Evolutionary conservation across 2,329 filamentous ascomycete genomes (phyloP), one percentile per base, ranked within the genome.

Genomic region (Leptodontidium sp.): DNA sequence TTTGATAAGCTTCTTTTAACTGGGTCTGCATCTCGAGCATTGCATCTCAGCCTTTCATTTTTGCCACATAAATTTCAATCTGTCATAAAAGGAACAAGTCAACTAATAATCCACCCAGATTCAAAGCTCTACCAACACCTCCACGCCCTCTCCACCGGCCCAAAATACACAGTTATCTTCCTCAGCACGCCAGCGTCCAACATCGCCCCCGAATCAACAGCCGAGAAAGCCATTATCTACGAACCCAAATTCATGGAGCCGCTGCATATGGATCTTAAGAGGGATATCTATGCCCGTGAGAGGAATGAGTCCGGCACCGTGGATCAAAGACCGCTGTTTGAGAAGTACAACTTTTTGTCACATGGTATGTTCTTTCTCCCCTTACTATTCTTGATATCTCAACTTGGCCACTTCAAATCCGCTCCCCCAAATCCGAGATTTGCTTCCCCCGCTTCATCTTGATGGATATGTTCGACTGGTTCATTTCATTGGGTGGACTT

Each of bases 261-360:
- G 14, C 77, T 91, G 61, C 91, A 92, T 75, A 87, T 89, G 78
- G 92, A 95, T 71, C 81, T 96, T 72, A 96, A 93, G 86, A 88
- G 93, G 75, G 57, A 78, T 32, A 73, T 79, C 21, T 47, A 68
- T 24, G 52, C 76, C 21, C 74, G 70, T n/a, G 80, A 81, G 21
- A 77, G 78, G 17, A 84, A 86, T 68, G 76, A 71, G 50, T 84
- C 81, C 38, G 78, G 50, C 35, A 29, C 83, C 26, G 82, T 86
- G 2, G 79, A 85, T 67, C 84, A 80, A 45, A 79, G 85, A 38
- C 84, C 88, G 4, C 81, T 97, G 53, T 98, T 99, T 76, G 92
- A 97, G 81, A 94, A 92, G 80, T 99, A 99, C 80, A 92, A 97
- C 79, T 98, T 94, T 83, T 91, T 99, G 74, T 95, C 91, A 12